These are phyloP conservation scores for Sarcocystis neurona DNA, from an alignment of 169 alveolate species.

Conservation along the genomic window DNA sequence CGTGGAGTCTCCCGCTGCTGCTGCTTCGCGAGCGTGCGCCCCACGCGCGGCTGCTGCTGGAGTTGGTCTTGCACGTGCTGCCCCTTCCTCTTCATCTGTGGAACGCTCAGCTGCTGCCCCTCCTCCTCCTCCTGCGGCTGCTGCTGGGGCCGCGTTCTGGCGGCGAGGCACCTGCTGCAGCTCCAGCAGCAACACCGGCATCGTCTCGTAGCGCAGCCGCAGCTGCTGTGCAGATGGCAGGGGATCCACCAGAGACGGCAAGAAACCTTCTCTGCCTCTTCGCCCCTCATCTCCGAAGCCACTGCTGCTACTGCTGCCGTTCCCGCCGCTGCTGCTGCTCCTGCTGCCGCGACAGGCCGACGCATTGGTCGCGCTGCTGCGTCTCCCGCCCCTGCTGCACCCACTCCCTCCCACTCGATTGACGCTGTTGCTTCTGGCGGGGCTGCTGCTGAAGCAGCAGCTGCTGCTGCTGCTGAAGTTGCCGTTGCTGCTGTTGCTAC, in stretches of 20 bases:
- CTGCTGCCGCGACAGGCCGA: no score
- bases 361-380: no score
- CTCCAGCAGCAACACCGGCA: slow-evolving; percentile 37
- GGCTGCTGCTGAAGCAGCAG: not conserved
- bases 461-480: not conserved
- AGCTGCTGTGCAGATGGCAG: slow-evolving; percentile 21
- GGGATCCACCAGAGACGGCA: not conserved
- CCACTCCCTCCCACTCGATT: no score
- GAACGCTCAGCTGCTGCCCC: slow-evolving; percentile 22
- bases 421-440: no score
- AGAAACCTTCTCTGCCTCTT: no score
- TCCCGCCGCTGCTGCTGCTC: not conserved
- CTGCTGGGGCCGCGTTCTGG: not conserved
- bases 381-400: no score
- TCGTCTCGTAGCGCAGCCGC: slow-evolving; percentile 31
- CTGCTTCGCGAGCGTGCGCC: no score
- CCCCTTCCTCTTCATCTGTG: no score
- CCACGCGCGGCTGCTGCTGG: not conserved
- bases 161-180: slow-evolving; percentile 11
- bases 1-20: no score
- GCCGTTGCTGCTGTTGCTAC: not conserved
- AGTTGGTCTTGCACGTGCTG: no score
- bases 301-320: not conserved
- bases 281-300: no score
- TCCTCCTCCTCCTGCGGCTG: slow-evolving; percentile 6